phyloP scores from a whole-genome alignment of 345 rosid species.

The Euclidium syriacum region DNA sequence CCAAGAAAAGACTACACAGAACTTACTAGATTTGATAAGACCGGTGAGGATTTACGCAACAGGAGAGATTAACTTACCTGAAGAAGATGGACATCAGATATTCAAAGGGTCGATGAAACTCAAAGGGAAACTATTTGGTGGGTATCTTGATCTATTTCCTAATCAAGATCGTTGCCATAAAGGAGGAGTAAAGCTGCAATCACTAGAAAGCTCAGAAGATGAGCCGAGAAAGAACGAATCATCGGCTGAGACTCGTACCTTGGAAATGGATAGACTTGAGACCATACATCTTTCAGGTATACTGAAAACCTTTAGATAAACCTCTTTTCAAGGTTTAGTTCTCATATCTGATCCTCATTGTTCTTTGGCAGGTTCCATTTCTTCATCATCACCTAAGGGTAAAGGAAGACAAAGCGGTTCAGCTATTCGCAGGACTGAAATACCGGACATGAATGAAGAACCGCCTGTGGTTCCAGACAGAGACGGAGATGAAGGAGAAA shows the following conservation, averaged over 20 bases:
- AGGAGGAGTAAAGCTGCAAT: slow-evolving; percentile 49
- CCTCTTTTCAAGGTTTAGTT: background rate
- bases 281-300: slow-evolving; percentile 45
- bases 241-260: slow-evolving; percentile 61
- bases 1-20: slow-evolving; percentile 39
- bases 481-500: slow-evolving; percentile 36
- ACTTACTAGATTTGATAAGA: slow-evolving; percentile 24
- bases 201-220: slow-evolving; percentile 50
- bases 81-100: slow-evolving; percentile 35
- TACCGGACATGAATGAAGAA: slow-evolving; percentile 50
- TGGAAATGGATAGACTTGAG: slow-evolving; percentile 58
- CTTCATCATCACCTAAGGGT: slow-evolving; percentile 37
- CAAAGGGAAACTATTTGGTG: slow-evolving; percentile 41
- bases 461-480: slow-evolving; percentile 34
- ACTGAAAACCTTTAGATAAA: background rate
- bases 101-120: slow-evolving; percentile 39
- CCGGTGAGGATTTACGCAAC: slow-evolving; percentile 45
- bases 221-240: slow-evolving; percentile 43
- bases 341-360: slow-evolving; percentile 13
- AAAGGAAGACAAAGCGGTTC: slow-evolving; percentile 26
- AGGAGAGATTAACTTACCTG: slow-evolving; percentile 31
- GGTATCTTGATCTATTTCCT: slow-evolving; percentile 44
- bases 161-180: slow-evolving; percentile 30
- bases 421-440: slow-evolving; percentile 22
- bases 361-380: slow-evolving; percentile 47